Base-by-base conservation (phyloP, 257 asterid genomes). In the Misopates orontium region DNA sequence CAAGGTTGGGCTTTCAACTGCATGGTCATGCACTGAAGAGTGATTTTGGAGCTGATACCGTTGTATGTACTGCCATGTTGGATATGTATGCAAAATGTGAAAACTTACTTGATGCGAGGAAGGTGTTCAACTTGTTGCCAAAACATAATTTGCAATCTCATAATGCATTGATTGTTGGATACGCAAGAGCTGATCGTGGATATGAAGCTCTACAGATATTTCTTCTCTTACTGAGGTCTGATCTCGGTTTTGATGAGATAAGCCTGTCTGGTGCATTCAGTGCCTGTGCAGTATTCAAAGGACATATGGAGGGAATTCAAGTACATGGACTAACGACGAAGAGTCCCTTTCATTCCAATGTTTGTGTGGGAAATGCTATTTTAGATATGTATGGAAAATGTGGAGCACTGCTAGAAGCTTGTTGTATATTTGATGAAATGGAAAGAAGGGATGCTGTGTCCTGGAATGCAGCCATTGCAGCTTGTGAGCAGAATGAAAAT, bases 381-480 rank as follows among this genome's bases (percentile, higher is more conserved):
- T 79, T 91, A 57, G 95, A 88, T 72, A 88, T 86, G 98, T 88
- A 91, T 61, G 98, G 96, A 60, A 88, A 88, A 77, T 91, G 94
- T 50, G 88, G 91, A 64, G 79, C 83, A 17, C 56, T 87, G 67
- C 28, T 10, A 23, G 91, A 88, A 65, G 98, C 98, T 75, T 83
- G 73, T 16, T 72, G 40, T 12, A 16, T 78, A 20, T 91, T 91
- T 65, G 84, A 82, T 42, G 82, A 80, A 62, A 91, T 91, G 98
- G 79, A 85, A 49, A 56, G 24, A 41, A 78, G 90, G 75, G 98
- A 91, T 76, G 90, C 90, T 14, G 98, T 91, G 23, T 88, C 98
- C 5, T 91, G 94, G 95, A 91, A 86, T 69, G 84, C 96, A 10
- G 69, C 82, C 41, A 91, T 91, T 77, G 91, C 98, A 53, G 95